Base-by-base conservation (phyloP, 202 grass and related monocot genomes). In the Carex arenaria region DNA sequence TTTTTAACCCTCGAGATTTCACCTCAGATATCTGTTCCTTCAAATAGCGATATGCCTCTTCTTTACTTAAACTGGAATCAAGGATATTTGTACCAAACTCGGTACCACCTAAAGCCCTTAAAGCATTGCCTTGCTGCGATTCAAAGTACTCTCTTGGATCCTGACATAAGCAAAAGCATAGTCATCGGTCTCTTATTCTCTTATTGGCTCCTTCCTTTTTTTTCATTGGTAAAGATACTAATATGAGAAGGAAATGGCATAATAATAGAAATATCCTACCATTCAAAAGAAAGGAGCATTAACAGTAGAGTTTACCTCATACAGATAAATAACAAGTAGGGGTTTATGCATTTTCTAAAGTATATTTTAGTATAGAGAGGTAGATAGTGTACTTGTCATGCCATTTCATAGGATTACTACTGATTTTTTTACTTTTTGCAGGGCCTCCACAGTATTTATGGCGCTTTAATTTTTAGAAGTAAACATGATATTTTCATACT, bases 61-160 rank as follows among this genome's bases (percentile, higher is more conserved):
- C 90, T 59, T 85, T 85, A 61, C 90, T 93, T 62, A 94, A 65
- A 59, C 54, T 91, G 90, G 65, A 80, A 83, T 71, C 87, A 32
- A 80, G 76, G 66, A 68, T 56, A 80, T 87, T 87, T 47, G 78
- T 90, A 90, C 90, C 92, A 84, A 85, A 87, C 77, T 81, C 90
- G 34, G 72, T 87, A 42, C 85, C 81, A 47, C 90, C 89, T 83
- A 98, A 89, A 87, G 90, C 85, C 78, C 88, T 89, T n/a, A 98
- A 70, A 85, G 95, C 92, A 94, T 98, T 98, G 65, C 90, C 92
- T 89, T 98, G 95, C 53, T 98, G 95, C 51, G 92, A 94, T 72
- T 98, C 95, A 86, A 98, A 98, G 87, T 98, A 98, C 57, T 98
- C 90, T 61, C 90, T 85, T 78, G 95, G 95, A 88, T 98, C 95